Percentiles rank a stretch among this genome's conserved stretches.
phyloP scores from a whole-genome alignment of 2,329 filamentous ascomycete species.

The Monilinia aucupariae region DNA sequence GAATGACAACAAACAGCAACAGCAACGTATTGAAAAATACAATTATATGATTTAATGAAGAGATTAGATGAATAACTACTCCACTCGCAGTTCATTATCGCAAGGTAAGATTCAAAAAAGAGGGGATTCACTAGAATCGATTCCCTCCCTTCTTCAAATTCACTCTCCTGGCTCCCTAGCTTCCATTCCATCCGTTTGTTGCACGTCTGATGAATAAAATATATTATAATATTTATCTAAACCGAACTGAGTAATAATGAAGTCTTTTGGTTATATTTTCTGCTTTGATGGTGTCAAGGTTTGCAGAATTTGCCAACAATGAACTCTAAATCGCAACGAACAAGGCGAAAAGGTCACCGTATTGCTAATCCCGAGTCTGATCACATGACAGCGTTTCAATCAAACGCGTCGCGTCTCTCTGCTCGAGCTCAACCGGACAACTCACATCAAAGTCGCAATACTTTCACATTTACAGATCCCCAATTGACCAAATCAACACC shows the following conservation, averaged over 20 bases:
- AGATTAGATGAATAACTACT: too few species aligned
- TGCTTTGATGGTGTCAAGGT: neutral
- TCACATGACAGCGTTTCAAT: constrained; percentile 13
- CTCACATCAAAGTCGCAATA: neutral
- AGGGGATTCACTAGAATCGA: neutral
- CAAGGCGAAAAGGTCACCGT: neutral
- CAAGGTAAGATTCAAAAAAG: neutral
- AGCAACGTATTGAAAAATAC: too few species aligned
- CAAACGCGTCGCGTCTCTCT: constrained; percentile 9
- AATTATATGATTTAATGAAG: too few species aligned
- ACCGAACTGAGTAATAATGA: neutral
- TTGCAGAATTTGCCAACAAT: neutral
- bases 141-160: neutral
- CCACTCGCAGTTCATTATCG: neutral
- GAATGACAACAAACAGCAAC: too few species aligned
- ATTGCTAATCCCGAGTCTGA: neutral
- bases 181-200: neutral
- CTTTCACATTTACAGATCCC: neutral
- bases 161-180: neutral
- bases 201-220: neutral
- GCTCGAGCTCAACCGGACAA: neutral
- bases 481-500: neutral
- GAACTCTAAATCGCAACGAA: too few species aligned
- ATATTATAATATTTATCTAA: neutral
- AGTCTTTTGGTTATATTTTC: neutral